phyloP scores from a whole-genome alignment of 495 filamentous ascomycete genomes.

The Amniculicola lignicola region DNA sequence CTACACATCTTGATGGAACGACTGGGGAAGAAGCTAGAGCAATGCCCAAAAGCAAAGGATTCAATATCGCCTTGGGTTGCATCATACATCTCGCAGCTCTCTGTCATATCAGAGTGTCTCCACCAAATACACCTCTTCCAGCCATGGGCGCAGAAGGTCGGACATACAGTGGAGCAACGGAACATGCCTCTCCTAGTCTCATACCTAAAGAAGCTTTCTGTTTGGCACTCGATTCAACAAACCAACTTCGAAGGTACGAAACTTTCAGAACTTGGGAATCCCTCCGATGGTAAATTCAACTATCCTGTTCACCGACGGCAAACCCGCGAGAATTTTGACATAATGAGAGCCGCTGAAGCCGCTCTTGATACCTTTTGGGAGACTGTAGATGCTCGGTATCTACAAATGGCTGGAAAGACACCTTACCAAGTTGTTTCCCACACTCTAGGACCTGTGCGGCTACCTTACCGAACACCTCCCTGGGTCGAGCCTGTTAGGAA shows the following conservation, averaged over 20 bases:
- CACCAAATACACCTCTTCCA: conserved; percentile 48
- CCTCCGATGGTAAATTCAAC: no score
- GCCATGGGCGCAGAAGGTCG: conserved; percentile 47
- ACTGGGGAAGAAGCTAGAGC: not conserved
- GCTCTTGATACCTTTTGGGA: no score
- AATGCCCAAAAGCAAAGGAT: conserved; percentile 27
- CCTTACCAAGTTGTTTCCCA: not conserved
- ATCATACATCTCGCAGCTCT: conserved; percentile 43
- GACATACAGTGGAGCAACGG: conserved; percentile 22
- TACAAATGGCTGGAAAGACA: not conserved
- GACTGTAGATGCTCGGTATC: not conserved
- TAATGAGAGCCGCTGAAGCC: not conserved
- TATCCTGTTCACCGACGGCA: no score
- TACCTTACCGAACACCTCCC: not conserved
- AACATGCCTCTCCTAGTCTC: no score
- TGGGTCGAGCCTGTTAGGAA: not conserved
- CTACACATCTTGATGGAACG: not conserved
- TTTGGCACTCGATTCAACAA: conserved; percentile 4
- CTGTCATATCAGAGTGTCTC: conserved; percentile 44
- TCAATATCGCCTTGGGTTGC: conserved; percentile 44
- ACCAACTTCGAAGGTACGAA: conserved; percentile 20
- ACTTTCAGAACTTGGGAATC: conserved; percentile 24
- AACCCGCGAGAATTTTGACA: not conserved
- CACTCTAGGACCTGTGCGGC: not conserved
- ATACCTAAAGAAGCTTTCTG: not conserved